Conservation (phyloP, 352 stramenopile genomes). For the Globisporangium nodosum region DNA sequence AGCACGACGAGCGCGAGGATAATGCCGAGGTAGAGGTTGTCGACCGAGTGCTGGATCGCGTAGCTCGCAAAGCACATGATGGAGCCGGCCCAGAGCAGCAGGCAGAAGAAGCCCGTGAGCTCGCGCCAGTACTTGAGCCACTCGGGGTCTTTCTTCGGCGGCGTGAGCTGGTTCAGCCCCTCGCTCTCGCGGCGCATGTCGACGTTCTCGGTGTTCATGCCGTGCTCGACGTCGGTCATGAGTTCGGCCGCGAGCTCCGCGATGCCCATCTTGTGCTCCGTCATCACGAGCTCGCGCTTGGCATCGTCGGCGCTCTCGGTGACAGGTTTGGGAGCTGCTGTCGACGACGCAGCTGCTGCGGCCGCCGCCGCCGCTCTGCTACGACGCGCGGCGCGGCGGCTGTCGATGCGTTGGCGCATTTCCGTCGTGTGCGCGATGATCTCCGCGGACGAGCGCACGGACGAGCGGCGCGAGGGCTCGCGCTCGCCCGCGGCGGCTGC, state of each 20-base stretch:
- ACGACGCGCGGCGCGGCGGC: conserved; percentile 27
- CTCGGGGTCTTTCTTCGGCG: conserved; percentile 45
- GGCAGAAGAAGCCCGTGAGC: conserved; percentile 50
- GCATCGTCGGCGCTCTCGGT: conserved; percentile 18
- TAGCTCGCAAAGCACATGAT: conserved; percentile 52
- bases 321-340: neutral
- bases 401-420: conserved; percentile 56
- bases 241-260: conserved; percentile 38
- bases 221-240: conserved; percentile 30
- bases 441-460: conserved; percentile 44
- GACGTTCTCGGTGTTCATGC: conserved; percentile 41
- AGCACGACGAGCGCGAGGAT: conserved; percentile 42
- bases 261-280: conserved; percentile 48
- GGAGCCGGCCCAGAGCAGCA: conserved; percentile 45
- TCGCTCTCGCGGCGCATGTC: conserved; percentile 43
- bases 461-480: conserved; percentile 22
- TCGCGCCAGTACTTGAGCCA: conserved; percentile 55
- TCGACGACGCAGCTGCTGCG: too few species aligned
- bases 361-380: conserved; percentile 13
- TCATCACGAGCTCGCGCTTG: conserved; percentile 44
- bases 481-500: conserved; percentile 1
- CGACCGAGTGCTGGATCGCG: conserved; percentile 33
- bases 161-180: conserved; percentile 44
- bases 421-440: conserved; percentile 47
- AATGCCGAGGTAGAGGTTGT: conserved; percentile 47